phyloP scores from a whole-genome alignment of 1,284 basidiomycete genomes.

The Boletus nobilissimus region DNA sequence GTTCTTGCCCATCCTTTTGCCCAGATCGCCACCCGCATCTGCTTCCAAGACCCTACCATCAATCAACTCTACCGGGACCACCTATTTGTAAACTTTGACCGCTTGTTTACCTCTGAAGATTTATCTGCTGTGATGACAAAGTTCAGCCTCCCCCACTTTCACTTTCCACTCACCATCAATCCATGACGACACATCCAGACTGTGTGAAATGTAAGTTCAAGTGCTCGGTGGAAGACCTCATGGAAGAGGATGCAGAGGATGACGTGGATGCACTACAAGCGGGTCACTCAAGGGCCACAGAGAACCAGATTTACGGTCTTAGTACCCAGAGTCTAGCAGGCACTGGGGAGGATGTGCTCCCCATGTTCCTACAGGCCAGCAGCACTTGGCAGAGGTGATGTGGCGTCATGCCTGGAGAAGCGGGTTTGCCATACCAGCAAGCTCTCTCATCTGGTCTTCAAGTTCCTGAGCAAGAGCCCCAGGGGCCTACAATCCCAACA shows the following conservation, averaged over 20 bases:
- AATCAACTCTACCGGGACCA: slow-evolving; percentile 27
- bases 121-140: slow-evolving; percentile 29
- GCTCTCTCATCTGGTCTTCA: too few species aligned
- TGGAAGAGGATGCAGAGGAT: slow-evolving; percentile 16
- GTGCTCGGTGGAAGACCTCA: background rate
- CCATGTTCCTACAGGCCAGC: slow-evolving; percentile 43
- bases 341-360: slow-evolving; percentile 42
- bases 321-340: slow-evolving; percentile 37
- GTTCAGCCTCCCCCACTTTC: slow-evolving; percentile 15
- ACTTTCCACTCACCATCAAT: slow-evolving; percentile 30
- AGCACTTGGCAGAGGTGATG: slow-evolving; percentile 39
- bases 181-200: slow-evolving; percentile 43
- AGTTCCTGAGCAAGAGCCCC: too few species aligned
- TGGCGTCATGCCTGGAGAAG: slow-evolving; percentile 26
- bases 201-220: slow-evolving; percentile 39
- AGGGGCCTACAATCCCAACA: too few species aligned
- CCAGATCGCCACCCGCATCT: slow-evolving; percentile 22
- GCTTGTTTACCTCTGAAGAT: slow-evolving; percentile 34
- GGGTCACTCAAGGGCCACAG: slow-evolving; percentile 38
- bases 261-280: slow-evolving; percentile 39
- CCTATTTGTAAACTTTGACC: slow-evolving; percentile 43
- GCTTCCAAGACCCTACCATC: background rate
- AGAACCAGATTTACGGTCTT: slow-evolving; percentile 40
- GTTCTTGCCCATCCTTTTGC: slow-evolving; percentile 42
- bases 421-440: background rate